Conservation (phyloP, 495 filamentous ascomycete genomes). For the Neurospora pannonica region DNA sequence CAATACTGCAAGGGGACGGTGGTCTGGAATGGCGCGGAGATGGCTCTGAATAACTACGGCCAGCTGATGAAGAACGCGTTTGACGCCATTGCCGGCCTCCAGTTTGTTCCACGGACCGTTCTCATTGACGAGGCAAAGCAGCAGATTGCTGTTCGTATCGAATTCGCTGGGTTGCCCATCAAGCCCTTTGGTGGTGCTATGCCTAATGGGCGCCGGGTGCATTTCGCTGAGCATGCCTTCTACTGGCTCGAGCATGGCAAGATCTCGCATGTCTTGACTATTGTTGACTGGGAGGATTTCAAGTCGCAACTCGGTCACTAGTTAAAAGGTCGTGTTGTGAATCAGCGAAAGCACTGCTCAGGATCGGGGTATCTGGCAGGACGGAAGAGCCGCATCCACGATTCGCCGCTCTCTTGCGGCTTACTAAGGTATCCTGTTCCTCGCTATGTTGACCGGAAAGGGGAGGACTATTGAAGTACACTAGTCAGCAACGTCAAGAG, state of each 20-base stretch:
- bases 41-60: conserved; percentile 16
- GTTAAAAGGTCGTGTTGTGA: background rate
- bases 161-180: conserved; percentile 21
- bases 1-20: conserved; percentile 16
- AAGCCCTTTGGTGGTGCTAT: conserved; percentile 10
- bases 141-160: conserved; percentile 20
- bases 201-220: conserved; percentile 15
- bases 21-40: conserved; percentile 15
- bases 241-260: conserved; percentile 26
- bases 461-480: background rate
- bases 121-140: conserved; percentile 15
- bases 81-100: conserved; percentile 18
- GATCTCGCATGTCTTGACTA: conserved; percentile 25
- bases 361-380: background rate
- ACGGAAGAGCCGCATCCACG: background rate
- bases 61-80: conserved; percentile 17
- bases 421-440: background rate
- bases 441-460: background rate
- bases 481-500: background rate
- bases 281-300: conserved; percentile 25
- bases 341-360: background rate
- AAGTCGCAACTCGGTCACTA: conserved; percentile 10
- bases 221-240: conserved; percentile 24
- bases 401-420: background rate
- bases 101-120: conserved; percentile 13